Base-by-base conservation (phyloP, 1,284 basidiomycete species). In the Leccinum angustisporum region DNA sequence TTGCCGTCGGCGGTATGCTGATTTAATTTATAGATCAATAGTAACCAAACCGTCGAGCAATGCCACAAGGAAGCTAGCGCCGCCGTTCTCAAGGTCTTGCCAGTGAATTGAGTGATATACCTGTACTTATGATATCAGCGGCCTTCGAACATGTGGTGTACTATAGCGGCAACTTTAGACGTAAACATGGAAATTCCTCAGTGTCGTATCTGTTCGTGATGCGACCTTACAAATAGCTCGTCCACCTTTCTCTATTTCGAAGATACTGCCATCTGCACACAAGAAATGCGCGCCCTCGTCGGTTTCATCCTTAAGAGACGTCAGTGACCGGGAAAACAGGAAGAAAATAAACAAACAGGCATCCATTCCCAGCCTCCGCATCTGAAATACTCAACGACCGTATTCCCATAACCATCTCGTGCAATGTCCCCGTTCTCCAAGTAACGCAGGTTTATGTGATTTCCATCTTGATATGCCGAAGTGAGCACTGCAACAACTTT, bases 341-440 rank as follows among this genome's bases (percentile, higher is more conserved):
- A 58, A 61, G 46, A n/a, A 36, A 63, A 59, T 13, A 16, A 43
- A 81, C 88, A 68, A 70, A 90, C 91, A 25, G 94, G 93, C 51
- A 78, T 78, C 95, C 95, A 98, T 63, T 88, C 85, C 86, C 94
- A 97, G 5, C 87, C 88, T 5, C 82, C 82, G 65, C 88, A 92
- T 25, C 95, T 82, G 61, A 90, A 82, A 67, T 94, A 92, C 75
- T 98, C 96, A 0, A 94, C 87, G 0, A 94, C 84, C 0, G 77
- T 69, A 30, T 78, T 75, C 1, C 87, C 87, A 14, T 79, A 74
- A 1, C 81, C 81, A 27, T 77, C 75, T 3, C 71, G 64, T 1
- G 72, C 72, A 21, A 82, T 69, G 13, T 80, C 70, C 1, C 87
- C 87, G 18, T 81, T 75, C 13, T 71, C 70, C 4, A 72, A 73